Evolutionary conservation across 495 filamentous ascomycete species (phyloP).

Genomic region (Daldinia caldariorum): DNA sequence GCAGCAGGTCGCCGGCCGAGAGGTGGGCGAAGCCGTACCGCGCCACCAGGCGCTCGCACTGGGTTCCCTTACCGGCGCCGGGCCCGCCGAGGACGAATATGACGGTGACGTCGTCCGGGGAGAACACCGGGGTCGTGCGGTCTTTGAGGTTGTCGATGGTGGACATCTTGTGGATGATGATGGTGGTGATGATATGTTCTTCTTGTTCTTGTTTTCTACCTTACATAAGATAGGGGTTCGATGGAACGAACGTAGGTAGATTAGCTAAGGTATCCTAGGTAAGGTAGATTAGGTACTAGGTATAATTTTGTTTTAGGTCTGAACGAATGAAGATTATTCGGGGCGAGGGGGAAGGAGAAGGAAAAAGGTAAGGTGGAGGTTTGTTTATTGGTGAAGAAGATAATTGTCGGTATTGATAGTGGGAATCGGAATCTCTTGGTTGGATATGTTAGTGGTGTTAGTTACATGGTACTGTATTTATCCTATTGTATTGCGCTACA

Average conservation of each 20-base stretch:
- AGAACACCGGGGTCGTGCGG: conserved; percentile 76
- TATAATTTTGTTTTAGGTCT: not conserved
- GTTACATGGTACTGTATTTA: conserved; percentile 32
- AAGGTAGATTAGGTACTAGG: no score
- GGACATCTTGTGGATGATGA: conserved; percentile 50
- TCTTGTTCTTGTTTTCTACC: not conserved
- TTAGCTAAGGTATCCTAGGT: no score
- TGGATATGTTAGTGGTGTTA: not conserved
- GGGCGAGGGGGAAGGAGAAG: not conserved
- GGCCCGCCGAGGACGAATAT: conserved; percentile 86
- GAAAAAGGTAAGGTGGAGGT: conserved; percentile 4
- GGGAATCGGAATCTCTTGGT: not conserved
- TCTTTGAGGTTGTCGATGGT: conserved; percentile 55
- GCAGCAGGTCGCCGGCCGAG: conserved; percentile 90
- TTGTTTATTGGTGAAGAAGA: conserved; percentile 30
- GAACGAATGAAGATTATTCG: not conserved
- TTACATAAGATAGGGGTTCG: not conserved
- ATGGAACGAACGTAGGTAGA: not conserved
- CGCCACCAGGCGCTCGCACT: conserved; percentile 87
- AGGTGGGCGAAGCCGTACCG: conserved; percentile 94
- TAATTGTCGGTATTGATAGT: conserved; percentile 11
- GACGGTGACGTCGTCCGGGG: conserved; percentile 80
- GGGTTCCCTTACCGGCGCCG: conserved; percentile 82
- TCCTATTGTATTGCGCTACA: conserved; percentile 24
- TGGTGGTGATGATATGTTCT: not conserved